Evolutionary conservation across 2,329 filamentous ascomycete genomes (phyloP).

Genomic region (Neopestalotiopsis sp.): DNA sequence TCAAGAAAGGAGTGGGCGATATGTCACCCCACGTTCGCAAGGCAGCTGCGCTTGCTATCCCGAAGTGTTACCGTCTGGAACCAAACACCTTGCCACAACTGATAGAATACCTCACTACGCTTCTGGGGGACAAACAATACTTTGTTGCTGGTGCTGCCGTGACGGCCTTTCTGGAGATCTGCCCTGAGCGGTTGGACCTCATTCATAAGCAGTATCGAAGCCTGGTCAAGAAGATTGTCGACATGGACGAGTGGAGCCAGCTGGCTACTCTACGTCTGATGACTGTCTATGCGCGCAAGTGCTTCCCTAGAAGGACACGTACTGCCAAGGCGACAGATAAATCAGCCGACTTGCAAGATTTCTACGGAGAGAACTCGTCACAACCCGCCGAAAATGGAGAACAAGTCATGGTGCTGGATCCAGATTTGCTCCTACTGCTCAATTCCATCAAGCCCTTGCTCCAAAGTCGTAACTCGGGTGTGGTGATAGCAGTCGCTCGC

Average conservation of each 20-base stretch:
- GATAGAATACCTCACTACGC: constrained; percentile 76
- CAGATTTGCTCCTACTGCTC: constrained; percentile 82
- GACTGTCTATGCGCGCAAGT: constrained; percentile 82
- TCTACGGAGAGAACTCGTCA: constrained; percentile 75
- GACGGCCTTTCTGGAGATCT: constrained; percentile 85
- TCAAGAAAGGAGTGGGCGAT: constrained; percentile 90
- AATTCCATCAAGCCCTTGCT: constrained; percentile 82
- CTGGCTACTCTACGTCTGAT: constrained; percentile 81
- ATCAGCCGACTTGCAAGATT: constrained; percentile 64
- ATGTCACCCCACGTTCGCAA: constrained; percentile 95
- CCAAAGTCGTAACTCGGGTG: constrained; percentile 90
- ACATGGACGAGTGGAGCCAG: constrained; percentile 99
- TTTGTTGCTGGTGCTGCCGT: constrained; percentile 96
- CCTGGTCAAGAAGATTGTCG: constrained; percentile 87
- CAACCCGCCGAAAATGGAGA: constrained; percentile 47
- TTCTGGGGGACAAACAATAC: constrained; percentile 92
- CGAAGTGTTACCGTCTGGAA: constrained; percentile 93
- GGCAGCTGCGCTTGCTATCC: constrained; percentile 89
- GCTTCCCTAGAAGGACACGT: constrained; percentile 76
- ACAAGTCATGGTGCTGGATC: constrained; percentile 71
- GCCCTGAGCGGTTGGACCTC: constrained; percentile 84
- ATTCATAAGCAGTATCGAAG: constrained; percentile 89
- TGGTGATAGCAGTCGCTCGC: constrained; percentile 85
- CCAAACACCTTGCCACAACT: constrained; percentile 84
- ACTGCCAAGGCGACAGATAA: constrained; percentile 50